Evolutionary conservation across 2,329 filamentous ascomycete genomes (phyloP), one percentile per base, ranked within the genome.

Genomic region (Apiospora koreana): DNA sequence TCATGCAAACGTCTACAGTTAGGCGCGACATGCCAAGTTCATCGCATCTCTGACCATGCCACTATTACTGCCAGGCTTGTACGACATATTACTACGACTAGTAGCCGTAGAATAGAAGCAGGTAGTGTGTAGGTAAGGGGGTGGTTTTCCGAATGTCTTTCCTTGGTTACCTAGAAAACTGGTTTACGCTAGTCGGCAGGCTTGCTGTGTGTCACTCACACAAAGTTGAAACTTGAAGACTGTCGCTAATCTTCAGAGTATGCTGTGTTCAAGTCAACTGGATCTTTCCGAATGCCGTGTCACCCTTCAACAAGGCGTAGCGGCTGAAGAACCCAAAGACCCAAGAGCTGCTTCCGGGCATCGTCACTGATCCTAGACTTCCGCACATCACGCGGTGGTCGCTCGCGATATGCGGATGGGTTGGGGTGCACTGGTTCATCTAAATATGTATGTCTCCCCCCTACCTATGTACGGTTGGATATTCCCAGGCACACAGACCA

Each of bases 231-330:
- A 76, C 75, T 74, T 71, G 70, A 70, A 69, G 68, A 75, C 74
- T 70, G 68, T 68, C 72, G 73, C 73, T 68, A 72, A 66, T 68
- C 68, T 73, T 69, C 71, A 73, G 73, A 73, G 71, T 71, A 71
- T 71, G 72, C 65, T 70, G 70, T 71, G 70, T 73, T 69, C 72
- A 73, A 74, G 74, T 73, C 72, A 65, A 73, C 75, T 74, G 74
- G 75, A 72, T 71, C 69, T 71, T 75, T 76, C 75, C 77, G 76
- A 75, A 76, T 76, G 74, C 69, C 68, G 78, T 79, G 72, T 69
- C 69, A 79, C 76, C n/a, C 38, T 66, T 66, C 64, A 66, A 42
- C 23, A 25, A 66, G 42, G 38, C 64, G 42, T 45, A 42, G 54
- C 54, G 54, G 54, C 54, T 62, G 54, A 62, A 9, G 54, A 62